Base-by-base conservation (phyloP, 2,329 filamentous ascomycete species). In the Hypoxylon sp. region DNA sequence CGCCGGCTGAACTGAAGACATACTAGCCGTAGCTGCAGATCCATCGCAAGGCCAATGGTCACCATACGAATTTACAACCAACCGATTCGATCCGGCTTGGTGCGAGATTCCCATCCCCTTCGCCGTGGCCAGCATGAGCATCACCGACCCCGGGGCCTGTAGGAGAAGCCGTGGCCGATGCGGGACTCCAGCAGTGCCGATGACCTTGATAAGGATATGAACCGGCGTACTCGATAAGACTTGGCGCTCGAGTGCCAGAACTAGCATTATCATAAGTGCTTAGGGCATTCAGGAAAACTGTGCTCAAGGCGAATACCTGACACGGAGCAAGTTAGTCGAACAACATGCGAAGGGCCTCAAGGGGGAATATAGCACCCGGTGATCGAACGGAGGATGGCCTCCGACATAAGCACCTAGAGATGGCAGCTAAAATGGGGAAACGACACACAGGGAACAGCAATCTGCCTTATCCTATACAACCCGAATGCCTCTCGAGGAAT, bases 361-460 rank as follows among this genome's bases (percentile, higher is more conserved):
- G 9, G 6, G 20, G 8, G 14, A 26, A 20, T 6, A 11, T 26
- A 62, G 50, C 20, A 68, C 65, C 65, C 78, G 80, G 73, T 80
- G 79, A 67, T 81, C 79, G n/a, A 71, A 75, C 49, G 81, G 79
- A 12, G 79, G 71, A 48, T 75, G 72, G 64, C 79, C 80, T n/a
- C 75, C 75, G 4, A 71, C 63, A 18, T 73, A 75, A 28, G 79
- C 74, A 55, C 67, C 69, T 18, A 67, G 69, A 0, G 61, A 67
- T 8, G 69, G 67, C 12, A 61, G 64, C 80, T 90, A 85, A 85
- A 86, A 90, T 57, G 89, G 89, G 44, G 72, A 76, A 91, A 91
- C 65, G 89, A 84, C 2, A 87, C 88, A 2, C 77, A 82, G 0
- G 89, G 92, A 76, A 92, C 89, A 1, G 89, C 91, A 68, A 91